Evolutionary conservation across 345 rosid species (phyloP), one percentile per base, ranked within the genome.

Genomic region (Laguncularia racemosa): DNA sequence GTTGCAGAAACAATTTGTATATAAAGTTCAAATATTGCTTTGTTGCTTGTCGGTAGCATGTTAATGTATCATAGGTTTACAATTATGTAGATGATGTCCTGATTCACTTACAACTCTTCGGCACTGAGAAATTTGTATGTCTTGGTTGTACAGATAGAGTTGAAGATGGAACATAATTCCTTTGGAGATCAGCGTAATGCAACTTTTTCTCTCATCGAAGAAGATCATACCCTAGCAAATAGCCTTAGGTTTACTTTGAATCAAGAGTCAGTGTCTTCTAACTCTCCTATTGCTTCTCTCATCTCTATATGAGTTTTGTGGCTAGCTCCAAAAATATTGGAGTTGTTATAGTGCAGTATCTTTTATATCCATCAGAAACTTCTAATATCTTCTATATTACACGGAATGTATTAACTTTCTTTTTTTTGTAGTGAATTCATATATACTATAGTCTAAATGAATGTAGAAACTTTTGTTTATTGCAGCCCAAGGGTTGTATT

Each of bases 141-240:
- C 20, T 40, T 55, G 46, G 46, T 28, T 55, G 58, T 55, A 38
- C 58, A 38, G 46, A 33, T 5, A 16, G 33, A 28, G 45, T 38
- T 54, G 46, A 54, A 64, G 50, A 92, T 92, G 98, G 95, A 92
- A 61, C 92, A 80, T 43, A 85, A 85, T 7, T 81, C 88, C 26
- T 66, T 75, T 18, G 64, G 64, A 20, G 90, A 85, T 74, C 77
- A 67, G 45, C 72, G 76, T 26, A 69, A 65, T 20, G 91, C 87
- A 48, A 73, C 99, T 13, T 89, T 93, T 72, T 75, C 85, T 53
- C 63, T 89, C 13, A 48, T 76, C 0, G 87, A 82, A 16, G 99
- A 89, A 63, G 97, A 85, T 67, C 97, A 93, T 63, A 89, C 96
- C 4, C 76, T 93, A 19, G 97, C 95, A 13, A 93, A 89, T 63